Evolutionary conservation across 495 filamentous ascomycete species (phyloP), one percentile per base, ranked within the genome.

Genomic region (Podospora sp.): DNA sequence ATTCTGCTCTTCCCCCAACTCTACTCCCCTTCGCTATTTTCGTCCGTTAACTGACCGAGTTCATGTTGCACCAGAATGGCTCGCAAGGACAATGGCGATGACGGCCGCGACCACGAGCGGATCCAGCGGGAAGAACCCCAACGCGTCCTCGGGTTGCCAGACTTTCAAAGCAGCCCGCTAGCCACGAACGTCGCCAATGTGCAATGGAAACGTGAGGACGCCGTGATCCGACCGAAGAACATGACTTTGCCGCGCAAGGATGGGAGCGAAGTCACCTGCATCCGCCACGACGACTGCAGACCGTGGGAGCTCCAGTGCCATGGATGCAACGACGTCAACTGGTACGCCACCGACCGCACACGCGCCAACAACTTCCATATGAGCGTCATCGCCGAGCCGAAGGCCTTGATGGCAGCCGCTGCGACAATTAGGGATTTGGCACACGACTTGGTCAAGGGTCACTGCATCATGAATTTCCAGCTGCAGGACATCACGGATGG

Each of bases 381-480:
- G 40, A 46, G 40, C 40, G 40, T 46, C 40, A 46, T 46, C 40
- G 40, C 40, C 16, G 40, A 46, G 16, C 40, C 40, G 40, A 46
- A 14, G 14, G 40, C 40, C 11, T 46, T 46, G 40, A 12, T 20
- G 52, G 52, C 52, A 11, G 52, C 24, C 6, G n/a, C n/a, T 11
- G 52, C 52, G 6, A 55, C 52, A 2, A 55, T 55, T n/a, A 22
- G 52, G 7, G 52, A 55, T 26, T 12, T 55, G 24, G 52, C 52
- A 14, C 52, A 55, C 20, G 9, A 4, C 6, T 55, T n/a, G 14
- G 24, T 6, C 9, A 55, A 55, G 20, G 52, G 52, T 26, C 52
- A 55, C 52, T 55, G 52, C n/a, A 55, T 55, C 52, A 6, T 55
- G 7, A 55, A 55, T 14, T 55, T 55, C 52, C 52, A 55, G 52